Percentiles rank a stretch among this genome's conserved stretches.
phyloP scores from a whole-genome alignment of 371 early-diverging fungal species.

The Mortierella sp. region DNA sequence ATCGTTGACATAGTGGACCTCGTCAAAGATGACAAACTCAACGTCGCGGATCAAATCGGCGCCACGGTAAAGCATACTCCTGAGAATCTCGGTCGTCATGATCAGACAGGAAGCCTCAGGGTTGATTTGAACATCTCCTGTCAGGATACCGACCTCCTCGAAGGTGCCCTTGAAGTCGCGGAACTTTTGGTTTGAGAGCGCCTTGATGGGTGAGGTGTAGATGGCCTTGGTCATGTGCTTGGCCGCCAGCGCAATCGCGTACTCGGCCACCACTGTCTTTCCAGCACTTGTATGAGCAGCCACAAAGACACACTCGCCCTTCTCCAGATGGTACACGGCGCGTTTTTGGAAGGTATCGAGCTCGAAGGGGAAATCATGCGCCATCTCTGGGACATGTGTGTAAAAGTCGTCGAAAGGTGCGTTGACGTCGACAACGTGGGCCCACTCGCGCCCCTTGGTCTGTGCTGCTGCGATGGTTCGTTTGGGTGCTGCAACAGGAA shows the following conservation, averaged over 20 bases:
- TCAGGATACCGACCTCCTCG: constrained; percentile 97
- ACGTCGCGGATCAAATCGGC: constrained; percentile 98
- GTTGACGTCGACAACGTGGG: constrained; percentile 91
- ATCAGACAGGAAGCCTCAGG: constrained; percentile 97
- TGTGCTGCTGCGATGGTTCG: constrained; percentile 30
- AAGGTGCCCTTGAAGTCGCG: constrained; percentile 94
- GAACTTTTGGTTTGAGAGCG: constrained; percentile 99
- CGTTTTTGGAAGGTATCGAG: constrained; percentile 99
- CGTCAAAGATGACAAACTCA: constrained; percentile 99
- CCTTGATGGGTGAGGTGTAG: constrained; percentile 99
- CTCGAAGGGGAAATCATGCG: constrained; percentile 92
- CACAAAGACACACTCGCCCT: constrained; percentile 97
- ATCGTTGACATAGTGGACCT: constrained; percentile 99
- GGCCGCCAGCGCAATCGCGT: constrained; percentile 95
- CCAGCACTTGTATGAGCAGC: constrained; percentile 99
- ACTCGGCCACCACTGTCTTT: constrained; percentile 99
- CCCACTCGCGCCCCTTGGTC: constrained; percentile 84
- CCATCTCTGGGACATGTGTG: constrained; percentile 87
- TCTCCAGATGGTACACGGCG: constrained; percentile 96
- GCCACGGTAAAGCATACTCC: constrained; percentile 98
- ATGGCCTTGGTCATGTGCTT: constrained; percentile 98
- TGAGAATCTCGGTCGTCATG: constrained; percentile 99
- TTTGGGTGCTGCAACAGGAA: constrained; percentile 28
- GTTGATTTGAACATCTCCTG: constrained; percentile 99
- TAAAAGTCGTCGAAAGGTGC: constrained; percentile 88